These are phyloP conservation scores for Actinomucor elegans DNA, from an alignment of 371 early-diverging fungal species.

Conservation along the genomic window DNA sequence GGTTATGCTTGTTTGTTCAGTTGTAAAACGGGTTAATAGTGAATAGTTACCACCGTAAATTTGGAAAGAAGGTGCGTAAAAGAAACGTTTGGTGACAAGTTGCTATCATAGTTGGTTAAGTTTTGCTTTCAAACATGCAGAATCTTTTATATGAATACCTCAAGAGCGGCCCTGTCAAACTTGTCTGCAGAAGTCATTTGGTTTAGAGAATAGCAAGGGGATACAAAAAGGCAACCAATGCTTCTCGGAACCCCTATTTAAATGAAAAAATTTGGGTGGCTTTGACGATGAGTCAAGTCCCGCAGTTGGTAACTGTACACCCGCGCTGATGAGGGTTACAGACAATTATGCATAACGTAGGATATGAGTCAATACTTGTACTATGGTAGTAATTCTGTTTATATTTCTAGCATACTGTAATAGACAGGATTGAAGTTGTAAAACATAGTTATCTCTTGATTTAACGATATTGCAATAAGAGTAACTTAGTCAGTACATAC, in stretches of 20 bases:
- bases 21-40: too few relatives aligned
- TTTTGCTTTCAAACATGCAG: too few relatives aligned
- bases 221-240: background rate
- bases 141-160: constrained; percentile 25
- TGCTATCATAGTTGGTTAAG: constrained; percentile 37
- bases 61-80: constrained; percentile 92
- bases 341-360: background rate
- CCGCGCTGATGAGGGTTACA: too few relatives aligned
- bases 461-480: too few relatives aligned
- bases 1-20: background rate
- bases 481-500: too few relatives aligned
- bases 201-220: background rate
- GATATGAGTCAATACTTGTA: background rate
- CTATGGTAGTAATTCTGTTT: too few relatives aligned
- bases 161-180: constrained; percentile 65
- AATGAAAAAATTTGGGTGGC: constrained; percentile 14
- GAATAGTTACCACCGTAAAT: constrained; percentile 94
- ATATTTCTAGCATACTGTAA: too few relatives aligned
- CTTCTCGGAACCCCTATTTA: background rate
- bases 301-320: background rate
- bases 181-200: constrained; percentile 27
- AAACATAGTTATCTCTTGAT: too few relatives aligned
- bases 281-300: constrained; percentile 8
- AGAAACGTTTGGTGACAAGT: constrained; percentile 90
- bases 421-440: too few relatives aligned